A percentile compares a stretch with the other conserved stretches of the same genome.
Evolutionary conservation across 305 asterid genomes (phyloP).

Genomic region (Fraxinus latifolia): DNA sequence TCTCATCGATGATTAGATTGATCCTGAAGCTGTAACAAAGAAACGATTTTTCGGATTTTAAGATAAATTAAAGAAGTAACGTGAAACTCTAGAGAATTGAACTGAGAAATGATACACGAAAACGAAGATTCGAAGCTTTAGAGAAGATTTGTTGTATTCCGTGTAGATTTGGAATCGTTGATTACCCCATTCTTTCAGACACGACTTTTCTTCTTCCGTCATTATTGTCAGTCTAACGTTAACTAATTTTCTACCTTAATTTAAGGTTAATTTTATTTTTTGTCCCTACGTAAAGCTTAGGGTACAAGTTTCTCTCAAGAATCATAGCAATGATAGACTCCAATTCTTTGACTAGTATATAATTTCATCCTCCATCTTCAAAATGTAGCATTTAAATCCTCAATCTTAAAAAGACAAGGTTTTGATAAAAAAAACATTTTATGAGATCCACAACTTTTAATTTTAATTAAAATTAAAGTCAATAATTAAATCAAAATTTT

Average conservation of each 20-base stretch:
- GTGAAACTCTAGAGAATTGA: conserved; percentile 17
- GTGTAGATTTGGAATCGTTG: conserved; percentile 13
- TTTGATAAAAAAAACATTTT: too few species aligned
- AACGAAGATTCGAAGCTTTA: conserved; percentile 56
- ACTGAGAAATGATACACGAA: conserved; percentile 18
- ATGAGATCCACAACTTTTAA: too few species aligned
- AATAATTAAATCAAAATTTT: too few species aligned
- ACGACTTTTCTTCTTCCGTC: background rate
- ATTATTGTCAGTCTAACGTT: background rate
- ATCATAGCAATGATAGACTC: background rate
- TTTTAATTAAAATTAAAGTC: too few species aligned
- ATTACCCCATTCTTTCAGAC: background rate
- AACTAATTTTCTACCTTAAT: background rate
- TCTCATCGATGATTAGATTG: conserved; percentile 35
- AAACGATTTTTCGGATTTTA: background rate
- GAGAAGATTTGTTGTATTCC: background rate
- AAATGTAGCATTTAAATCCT: background rate
- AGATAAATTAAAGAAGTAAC: conserved; percentile 2
- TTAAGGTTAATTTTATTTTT: too few species aligned
- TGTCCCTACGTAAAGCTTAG: too few species aligned
- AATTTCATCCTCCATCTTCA: background rate
- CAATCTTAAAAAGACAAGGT: background rate
- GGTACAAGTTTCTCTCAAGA: too few species aligned
- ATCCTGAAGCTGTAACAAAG: background rate
- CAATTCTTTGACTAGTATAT: too few species aligned